These are phyloP conservation scores for Lepidium aucheri DNA, from an alignment of 345 rosid genomes.

Conservation along the genomic window DNA sequence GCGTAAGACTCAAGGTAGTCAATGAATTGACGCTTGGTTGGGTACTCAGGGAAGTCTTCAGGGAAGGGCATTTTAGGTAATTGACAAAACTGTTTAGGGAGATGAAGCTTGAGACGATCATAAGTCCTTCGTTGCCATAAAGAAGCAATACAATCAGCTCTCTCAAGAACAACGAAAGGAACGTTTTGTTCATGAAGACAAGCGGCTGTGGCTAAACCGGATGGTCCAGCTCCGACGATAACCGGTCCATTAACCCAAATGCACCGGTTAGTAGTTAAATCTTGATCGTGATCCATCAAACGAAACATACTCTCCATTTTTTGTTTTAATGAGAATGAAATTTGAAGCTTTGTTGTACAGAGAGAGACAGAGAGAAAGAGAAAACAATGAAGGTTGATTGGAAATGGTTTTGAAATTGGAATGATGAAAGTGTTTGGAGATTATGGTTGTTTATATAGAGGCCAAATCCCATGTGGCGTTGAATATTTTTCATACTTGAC, in stretches of 20 bases:
- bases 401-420: slow-evolving; percentile 16
- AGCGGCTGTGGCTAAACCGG: slow-evolving; percentile 79
- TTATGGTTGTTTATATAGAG: slow-evolving; percentile 18
- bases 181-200: slow-evolving; percentile 64
- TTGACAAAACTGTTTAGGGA: slow-evolving; percentile 77
- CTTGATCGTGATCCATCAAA: slow-evolving; percentile 33
- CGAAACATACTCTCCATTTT: slow-evolving; percentile 42
- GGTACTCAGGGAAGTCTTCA: slow-evolving; percentile 65
- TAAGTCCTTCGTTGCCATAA: slow-evolving; percentile 77
- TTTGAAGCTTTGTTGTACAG: neutral
- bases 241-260: slow-evolving; percentile 72
- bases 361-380: neutral
- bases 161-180: slow-evolving; percentile 66
- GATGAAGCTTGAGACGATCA: slow-evolving; percentile 79
- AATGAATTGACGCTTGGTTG: slow-evolving; percentile 58
- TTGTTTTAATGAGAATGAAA: neutral
- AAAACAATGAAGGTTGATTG: neutral
- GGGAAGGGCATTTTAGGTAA: slow-evolving; percentile 80
- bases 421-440: slow-evolving; percentile 12
- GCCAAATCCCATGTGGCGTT: slow-evolving; percentile 18
- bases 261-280: slow-evolving; percentile 37
- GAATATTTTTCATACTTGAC: neutral
- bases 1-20: slow-evolving; percentile 71
- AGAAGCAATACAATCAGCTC: slow-evolving; percentile 82
- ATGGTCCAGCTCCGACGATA: slow-evolving; percentile 83